phyloP scores from a whole-genome alignment of 2,329 filamentous ascomycete species.

The Pseudogymnoascus sp. region DNA sequence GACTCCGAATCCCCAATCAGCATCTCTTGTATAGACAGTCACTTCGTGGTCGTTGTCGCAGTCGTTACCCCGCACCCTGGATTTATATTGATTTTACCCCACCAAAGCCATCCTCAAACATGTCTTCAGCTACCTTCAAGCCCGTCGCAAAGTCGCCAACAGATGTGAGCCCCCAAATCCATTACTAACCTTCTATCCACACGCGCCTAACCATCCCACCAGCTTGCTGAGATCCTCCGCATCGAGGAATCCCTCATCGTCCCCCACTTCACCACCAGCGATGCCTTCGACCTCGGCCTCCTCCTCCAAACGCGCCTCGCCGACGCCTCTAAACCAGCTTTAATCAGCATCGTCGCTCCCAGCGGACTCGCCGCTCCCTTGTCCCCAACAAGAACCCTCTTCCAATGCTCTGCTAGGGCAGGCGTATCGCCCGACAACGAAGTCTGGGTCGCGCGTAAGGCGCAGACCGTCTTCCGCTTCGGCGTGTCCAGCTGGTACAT shows the following conservation, averaged over 20 bases:
- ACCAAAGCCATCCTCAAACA: constrained; percentile 1
- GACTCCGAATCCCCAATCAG: background rate
- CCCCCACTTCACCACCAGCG: constrained; percentile 50
- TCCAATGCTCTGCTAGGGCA: constrained; percentile 60
- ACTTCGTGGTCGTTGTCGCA: background rate
- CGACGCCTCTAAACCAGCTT: constrained; percentile 45
- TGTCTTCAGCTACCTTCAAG: background rate
- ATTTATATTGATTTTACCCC: background rate
- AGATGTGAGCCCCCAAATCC: background rate
- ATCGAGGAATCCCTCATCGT: constrained; percentile 27
- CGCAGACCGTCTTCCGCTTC: constrained; percentile 64
- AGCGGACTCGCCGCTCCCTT: background rate
- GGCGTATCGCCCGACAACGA: constrained; percentile 68
- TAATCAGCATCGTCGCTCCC: constrained; percentile 55
- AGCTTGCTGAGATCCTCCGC: constrained; percentile 27
- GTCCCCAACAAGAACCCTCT: constrained; percentile 51
- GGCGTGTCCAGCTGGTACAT: constrained; percentile 65
- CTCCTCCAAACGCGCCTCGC: constrained; percentile 57
- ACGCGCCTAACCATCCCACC: background rate
- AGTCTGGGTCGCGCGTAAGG: constrained; percentile 63
- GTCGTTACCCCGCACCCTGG: constrained; percentile 1
- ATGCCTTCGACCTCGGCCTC: constrained; percentile 59
- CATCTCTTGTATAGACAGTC: background rate
- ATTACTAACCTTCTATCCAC: background rate
- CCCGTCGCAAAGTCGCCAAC: background rate